These are phyloP conservation scores for Nothopassalora personata DNA, from an alignment of 2,329 filamentous ascomycete species.

Conservation along the genomic window DNA sequence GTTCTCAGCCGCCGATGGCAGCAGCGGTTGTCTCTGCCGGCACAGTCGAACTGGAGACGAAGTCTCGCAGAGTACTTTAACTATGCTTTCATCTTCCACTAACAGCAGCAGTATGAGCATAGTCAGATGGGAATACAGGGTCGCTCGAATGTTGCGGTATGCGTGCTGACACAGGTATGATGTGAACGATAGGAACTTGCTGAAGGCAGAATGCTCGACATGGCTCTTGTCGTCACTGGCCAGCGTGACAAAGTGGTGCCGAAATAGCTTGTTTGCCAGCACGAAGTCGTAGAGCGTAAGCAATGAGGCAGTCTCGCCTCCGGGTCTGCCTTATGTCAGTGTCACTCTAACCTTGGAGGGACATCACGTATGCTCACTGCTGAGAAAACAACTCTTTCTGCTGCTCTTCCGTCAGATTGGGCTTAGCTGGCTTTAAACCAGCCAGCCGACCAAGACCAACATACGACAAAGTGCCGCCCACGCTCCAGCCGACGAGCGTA, in stretches of 20 bases:
- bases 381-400: conserved; percentile 74
- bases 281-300: conserved; percentile 89
- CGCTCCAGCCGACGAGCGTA: conserved; percentile 79
- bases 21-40: conserved; percentile 78
- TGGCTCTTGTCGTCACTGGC: conserved; percentile 18
- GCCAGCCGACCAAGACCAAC: conserved; percentile 76
- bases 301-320: conserved; percentile 70
- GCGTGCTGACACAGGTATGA: conserved; percentile 94
- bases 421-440: conserved; percentile 52
- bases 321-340: conserved; percentile 56
- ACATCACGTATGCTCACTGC: conserved; percentile 54
- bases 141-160: conserved; percentile 70
- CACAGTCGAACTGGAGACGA: conserved; percentile 74
- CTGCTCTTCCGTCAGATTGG: conserved; percentile 67
- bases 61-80: conserved; percentile 77
- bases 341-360: not conserved
- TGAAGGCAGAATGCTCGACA: conserved; percentile 52
- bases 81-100: conserved; percentile 75
- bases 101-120: conserved; percentile 80
- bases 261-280: conserved; percentile 92
- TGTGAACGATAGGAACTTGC: conserved; percentile 76
- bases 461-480: conserved; percentile 74
- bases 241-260: conserved; percentile 67
- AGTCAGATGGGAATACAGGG: conserved; percentile 78
- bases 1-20: conserved; percentile 66